Evolutionary conservation across 352 stramenopile species (phyloP).

Genomic region (Globisporangium polare): DNA sequence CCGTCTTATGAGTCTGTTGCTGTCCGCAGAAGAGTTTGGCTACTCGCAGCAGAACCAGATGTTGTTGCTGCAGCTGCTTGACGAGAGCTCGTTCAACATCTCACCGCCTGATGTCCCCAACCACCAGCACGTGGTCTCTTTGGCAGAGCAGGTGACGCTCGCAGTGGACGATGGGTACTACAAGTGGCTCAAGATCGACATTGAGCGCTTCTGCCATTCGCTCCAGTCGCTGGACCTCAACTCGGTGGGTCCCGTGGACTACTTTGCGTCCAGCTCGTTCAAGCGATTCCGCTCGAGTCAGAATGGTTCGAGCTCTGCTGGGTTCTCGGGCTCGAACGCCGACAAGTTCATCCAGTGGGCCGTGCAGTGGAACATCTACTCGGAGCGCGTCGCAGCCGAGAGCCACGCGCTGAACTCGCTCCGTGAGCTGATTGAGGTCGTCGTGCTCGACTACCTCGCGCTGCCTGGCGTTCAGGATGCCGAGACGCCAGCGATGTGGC

Average conservation of each 20-base stretch:
- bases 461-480: conserved; percentile 36
- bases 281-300: conserved; percentile 63
- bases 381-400: conserved; percentile 73
- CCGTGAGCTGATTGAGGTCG: conserved; percentile 71
- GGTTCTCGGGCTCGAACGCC: conserved; percentile 28
- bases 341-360: conserved; percentile 71
- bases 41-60: conserved; percentile 51
- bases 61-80: conserved; percentile 61
- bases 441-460: conserved; percentile 71
- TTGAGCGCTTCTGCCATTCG: conserved; percentile 64
- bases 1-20: conserved; percentile 47
- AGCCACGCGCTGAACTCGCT: conserved; percentile 77
- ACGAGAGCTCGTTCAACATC: conserved; percentile 64
- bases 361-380: conserved; percentile 84
- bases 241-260: conserved; percentile 30
- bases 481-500: conserved; percentile 44
- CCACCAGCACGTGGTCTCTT: conserved; percentile 63
- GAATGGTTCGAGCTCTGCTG: conserved; percentile 19
- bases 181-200: conserved; percentile 79
- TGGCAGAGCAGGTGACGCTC: conserved; percentile 61
- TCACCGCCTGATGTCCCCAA: conserved; percentile 53
- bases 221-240: conserved; percentile 63
- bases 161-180: conserved; percentile 63
- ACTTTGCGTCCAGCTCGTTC: conserved; percentile 30
- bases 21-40: conserved; percentile 32